A percentile compares a stretch with the other conserved stretches of the same genome.
Conservation (phyloP, 768 basidiomycete genomes). For the Pholiota conissans region DNA sequence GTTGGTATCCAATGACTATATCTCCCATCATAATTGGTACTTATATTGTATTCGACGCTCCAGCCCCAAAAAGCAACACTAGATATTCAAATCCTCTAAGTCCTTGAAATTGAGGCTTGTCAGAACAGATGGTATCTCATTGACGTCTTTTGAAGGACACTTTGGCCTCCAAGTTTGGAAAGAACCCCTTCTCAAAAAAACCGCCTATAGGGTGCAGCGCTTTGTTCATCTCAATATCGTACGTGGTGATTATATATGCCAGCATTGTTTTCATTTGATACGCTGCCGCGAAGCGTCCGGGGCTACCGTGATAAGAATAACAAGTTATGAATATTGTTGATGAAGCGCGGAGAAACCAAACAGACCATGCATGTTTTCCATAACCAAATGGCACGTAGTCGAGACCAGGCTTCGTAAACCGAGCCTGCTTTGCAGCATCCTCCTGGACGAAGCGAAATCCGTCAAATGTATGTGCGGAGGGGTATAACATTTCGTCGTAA, state of each 20-base stretch:
- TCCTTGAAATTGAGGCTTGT: too few relatives aligned
- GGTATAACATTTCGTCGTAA: slow-evolving; percentile 28
- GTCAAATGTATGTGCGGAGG: slow-evolving; percentile 37
- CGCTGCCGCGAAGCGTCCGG: slow-evolving; percentile 49
- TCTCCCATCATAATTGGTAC: neutral
- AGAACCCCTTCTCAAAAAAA: slow-evolving; percentile 7
- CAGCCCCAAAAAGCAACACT: neutral
- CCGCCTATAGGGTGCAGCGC: neutral
- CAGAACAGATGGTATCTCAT: too few relatives aligned
- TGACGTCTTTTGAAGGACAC: slow-evolving; percentile 2
- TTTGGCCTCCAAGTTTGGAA: neutral
- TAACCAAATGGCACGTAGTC: slow-evolving; percentile 34
- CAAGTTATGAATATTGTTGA: too few relatives aligned
- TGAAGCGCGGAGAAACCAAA: too few relatives aligned
- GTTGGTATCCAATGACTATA: neutral
- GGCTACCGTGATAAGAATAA: slow-evolving; percentile 19
- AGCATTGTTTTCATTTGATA: slow-evolving; percentile 46
- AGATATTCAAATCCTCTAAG: too few relatives aligned
- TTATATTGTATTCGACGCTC: too few relatives aligned
- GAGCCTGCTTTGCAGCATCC: slow-evolving; percentile 15
- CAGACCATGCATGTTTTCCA: slow-evolving; percentile 30
- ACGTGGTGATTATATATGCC: slow-evolving; percentile 41
- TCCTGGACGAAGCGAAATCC: slow-evolving; percentile 47
- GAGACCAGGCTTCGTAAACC: slow-evolving; percentile 20
- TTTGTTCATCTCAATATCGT: slow-evolving; percentile 30